Conservation (phyloP, 345 rosid species). For the Bruguiera parviflora region DNA sequence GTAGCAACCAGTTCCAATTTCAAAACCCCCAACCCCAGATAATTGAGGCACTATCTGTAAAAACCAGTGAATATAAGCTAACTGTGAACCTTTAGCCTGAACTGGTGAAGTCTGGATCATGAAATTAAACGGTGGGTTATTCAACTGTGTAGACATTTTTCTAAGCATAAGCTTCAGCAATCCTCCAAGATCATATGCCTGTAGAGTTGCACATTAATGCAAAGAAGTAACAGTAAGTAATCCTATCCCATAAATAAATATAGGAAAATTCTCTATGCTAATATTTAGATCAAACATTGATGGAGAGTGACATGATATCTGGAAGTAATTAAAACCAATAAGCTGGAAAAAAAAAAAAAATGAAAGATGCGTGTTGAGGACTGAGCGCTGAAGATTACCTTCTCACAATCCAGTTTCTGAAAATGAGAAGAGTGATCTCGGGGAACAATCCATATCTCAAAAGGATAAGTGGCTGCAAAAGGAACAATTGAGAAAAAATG, state of each 20-base stretch:
- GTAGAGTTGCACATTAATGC: constrained; percentile 20
- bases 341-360: not conserved
- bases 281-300: no score
- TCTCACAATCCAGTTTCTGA: constrained; percentile 53
- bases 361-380: not conserved
- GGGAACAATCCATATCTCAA: constrained; percentile 88
- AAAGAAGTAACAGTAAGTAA: not conserved
- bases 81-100: constrained; percentile 32
- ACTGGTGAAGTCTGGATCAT: constrained; percentile 88
- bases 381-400: constrained; percentile 33
- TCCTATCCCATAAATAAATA: no score
- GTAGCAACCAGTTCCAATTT: constrained; percentile 73
- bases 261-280: no score
- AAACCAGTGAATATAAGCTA: constrained; percentile 68
- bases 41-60: constrained; percentile 71
- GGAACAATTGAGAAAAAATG: constrained; percentile 66
- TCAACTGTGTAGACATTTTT: constrained; percentile 55
- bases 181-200: constrained; percentile 78
- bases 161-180: constrained; percentile 63
- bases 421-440: constrained; percentile 62
- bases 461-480: constrained; percentile 62
- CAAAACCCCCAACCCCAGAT: constrained; percentile 72
- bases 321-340: not conserved
- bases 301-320: no score
- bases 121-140: constrained; percentile 72